A percentile compares a stretch with the other conserved stretches of the same genome.
phyloP scores from a whole-genome alignment of 164 flowering plant genomes.

The Magnolia officinalis region DNA sequence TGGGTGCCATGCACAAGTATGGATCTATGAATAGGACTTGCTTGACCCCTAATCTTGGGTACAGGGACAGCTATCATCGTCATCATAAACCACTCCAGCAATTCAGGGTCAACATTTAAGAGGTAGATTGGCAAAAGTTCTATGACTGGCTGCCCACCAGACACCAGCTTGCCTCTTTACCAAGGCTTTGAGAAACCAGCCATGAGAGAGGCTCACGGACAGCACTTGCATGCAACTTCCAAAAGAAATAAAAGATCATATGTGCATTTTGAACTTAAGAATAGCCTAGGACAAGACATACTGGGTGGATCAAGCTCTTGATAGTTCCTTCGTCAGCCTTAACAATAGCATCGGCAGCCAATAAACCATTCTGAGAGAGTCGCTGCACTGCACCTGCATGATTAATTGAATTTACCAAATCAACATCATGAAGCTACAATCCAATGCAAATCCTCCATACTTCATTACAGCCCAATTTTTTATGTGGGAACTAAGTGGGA shows the following conservation, averaged over 20 bases:
- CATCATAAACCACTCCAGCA: background rate
- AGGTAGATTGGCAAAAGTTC: no score
- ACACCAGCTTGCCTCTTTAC: background rate
- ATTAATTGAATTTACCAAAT: conserved; percentile 16
- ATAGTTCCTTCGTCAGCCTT: conserved; percentile 69
- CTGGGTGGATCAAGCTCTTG: conserved; percentile 82
- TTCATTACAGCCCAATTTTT: background rate
- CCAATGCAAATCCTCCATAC: background rate
- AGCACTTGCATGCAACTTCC: background rate
- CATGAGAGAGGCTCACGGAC: no score
- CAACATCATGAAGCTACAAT: background rate
- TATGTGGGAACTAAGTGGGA: background rate
- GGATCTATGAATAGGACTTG: no score
- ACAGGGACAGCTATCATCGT: no score
- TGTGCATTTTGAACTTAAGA: background rate
- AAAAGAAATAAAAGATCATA: background rate
- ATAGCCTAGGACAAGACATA: conserved; percentile 26
- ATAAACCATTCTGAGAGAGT: conserved; percentile 68
- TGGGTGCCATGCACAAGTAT: no score
- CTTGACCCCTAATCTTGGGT: no score
- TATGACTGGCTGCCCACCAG: no score
- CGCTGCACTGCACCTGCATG: conserved; percentile 84
- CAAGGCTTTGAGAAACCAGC: background rate
- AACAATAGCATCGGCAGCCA: conserved; percentile 66
- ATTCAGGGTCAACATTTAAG: background rate